Evolutionary conservation across 148 eudicot genomes (phyloP).

Genomic region (Salicornia ramosissima): DNA sequence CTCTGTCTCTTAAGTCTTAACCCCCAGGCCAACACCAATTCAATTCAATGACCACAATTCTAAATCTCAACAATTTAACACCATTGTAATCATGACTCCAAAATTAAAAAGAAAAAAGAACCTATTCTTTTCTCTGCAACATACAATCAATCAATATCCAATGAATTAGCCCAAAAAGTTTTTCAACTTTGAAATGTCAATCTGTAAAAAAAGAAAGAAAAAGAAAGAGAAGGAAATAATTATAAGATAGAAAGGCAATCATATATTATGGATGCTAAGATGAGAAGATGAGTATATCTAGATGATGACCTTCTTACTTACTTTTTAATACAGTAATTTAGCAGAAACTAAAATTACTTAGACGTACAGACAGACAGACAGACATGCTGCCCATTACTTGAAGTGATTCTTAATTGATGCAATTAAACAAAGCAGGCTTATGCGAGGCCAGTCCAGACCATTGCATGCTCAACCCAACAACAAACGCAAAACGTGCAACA

Average conservation of each 20-base stretch:
- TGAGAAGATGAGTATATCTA: neutral
- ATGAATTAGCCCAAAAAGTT: neutral
- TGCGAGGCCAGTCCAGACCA: no score
- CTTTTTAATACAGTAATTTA: no score
- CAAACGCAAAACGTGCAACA: conserved; percentile 35
- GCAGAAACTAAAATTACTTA: conserved; percentile 7
- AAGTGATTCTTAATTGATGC: conserved; percentile 19
- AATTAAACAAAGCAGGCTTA: conserved; percentile 30
- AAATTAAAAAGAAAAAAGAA: conserved; percentile 6
- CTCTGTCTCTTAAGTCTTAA: neutral
- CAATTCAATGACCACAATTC: conserved; percentile 14
- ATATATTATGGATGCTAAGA: conserved; percentile 17
- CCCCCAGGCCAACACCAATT: neutral
- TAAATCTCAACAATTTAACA: conserved; percentile 11
- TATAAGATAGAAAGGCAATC: neutral
- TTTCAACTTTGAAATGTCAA: neutral
- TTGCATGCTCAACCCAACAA: conserved; percentile 19
- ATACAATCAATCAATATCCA: neutral
- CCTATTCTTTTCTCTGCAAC: neutral
- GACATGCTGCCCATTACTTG: conserved; percentile 35
- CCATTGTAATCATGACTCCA: conserved; percentile 1
- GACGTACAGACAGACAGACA: conserved; percentile 3
- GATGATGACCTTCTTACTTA: neutral
- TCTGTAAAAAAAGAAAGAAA: neutral
- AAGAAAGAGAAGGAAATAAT: neutral